Base-by-base conservation (phyloP, 495 filamentous ascomycete species). In the Aspergillus bertholletiae region DNA sequence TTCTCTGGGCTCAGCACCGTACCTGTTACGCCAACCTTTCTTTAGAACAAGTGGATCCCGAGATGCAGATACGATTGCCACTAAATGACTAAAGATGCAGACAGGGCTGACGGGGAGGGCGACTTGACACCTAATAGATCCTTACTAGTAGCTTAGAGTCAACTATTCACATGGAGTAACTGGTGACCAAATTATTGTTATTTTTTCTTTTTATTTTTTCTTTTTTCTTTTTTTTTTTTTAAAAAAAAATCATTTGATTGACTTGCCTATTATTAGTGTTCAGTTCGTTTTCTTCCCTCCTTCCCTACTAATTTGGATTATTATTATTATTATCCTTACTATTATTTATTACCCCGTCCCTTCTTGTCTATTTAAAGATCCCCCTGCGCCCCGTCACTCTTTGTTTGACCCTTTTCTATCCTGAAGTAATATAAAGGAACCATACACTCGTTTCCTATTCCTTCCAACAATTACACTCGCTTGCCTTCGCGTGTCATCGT, bases 351-450 rank as follows among this genome's bases (percentile, higher is more conserved):
- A n/a, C 39, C 39, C 39, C 34, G 15, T 37, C n/a, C 15, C 9
- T 12, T 13, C 7, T 49, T 22, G 32, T 55, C 50, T 58, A 63
- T 60, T 60, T 60, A 60, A 57, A 57, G 55, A 43, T 49, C 12
- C 35, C 54, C 46, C 32, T 64, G 52, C 55, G 43, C 53, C 39
- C 52, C 58, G 61, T 60, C 61, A 64, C 26, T 21, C 54, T 32
- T 32, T 32, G n/a, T n/a, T 47, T 49, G 52, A 39, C 49, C 26
- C 24, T 46, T 60, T 46, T 51, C 47, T 32, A 27, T 49, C 21
- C 48, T 17, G 22, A 28, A 55, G 52, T 57, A 21, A 48, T 60
- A 60, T 64, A 64, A 63, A 64, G 46, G 32, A 28, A 22, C 34
- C 49, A 51, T 54, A 51, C 46, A 44, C 53, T 32, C 48, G 28